Evolutionary conservation across 352 stramenopile species (phyloP).

Genomic region (Globisporangium spiculum): DNA sequence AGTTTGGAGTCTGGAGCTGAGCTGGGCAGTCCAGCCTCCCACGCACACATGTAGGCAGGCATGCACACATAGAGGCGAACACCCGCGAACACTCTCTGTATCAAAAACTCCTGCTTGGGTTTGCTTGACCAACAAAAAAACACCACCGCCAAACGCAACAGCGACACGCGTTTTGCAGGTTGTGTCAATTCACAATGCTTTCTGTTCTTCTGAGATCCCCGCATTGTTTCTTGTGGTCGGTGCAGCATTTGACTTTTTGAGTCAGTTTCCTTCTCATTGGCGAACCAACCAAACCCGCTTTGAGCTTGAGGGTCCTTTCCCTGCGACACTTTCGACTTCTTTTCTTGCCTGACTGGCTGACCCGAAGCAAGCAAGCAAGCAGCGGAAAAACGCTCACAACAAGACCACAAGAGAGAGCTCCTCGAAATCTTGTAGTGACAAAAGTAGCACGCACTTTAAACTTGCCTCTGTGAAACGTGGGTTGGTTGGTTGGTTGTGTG

Average conservation of each 20-base stretch:
- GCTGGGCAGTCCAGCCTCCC: neutral
- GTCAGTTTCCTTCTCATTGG: neutral
- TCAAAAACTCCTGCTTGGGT: neutral
- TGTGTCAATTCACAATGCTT: neutral
- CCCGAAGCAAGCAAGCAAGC: neutral
- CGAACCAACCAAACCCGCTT: neutral
- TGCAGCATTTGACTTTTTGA: neutral
- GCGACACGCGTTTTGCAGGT: neutral
- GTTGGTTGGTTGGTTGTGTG: neutral
- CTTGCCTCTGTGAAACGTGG: neutral
- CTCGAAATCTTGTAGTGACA: neutral
- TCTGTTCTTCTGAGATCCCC: neutral
- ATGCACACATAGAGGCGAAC: neutral
- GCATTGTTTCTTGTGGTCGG: neutral
- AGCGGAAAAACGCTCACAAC: neutral
- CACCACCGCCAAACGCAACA: neutral
- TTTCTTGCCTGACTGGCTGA: neutral
- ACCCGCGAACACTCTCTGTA: conserved; percentile 4
- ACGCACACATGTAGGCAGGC: neutral
- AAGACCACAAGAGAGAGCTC: neutral
- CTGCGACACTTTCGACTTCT: conserved; percentile 6
- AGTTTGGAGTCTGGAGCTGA: neutral
- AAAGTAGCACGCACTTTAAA: neutral
- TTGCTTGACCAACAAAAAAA: neutral
- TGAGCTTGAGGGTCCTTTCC: neutral